phyloP scores from a whole-genome alignment of 257 asterid species.

The Nicotiana tabacum region DNA sequence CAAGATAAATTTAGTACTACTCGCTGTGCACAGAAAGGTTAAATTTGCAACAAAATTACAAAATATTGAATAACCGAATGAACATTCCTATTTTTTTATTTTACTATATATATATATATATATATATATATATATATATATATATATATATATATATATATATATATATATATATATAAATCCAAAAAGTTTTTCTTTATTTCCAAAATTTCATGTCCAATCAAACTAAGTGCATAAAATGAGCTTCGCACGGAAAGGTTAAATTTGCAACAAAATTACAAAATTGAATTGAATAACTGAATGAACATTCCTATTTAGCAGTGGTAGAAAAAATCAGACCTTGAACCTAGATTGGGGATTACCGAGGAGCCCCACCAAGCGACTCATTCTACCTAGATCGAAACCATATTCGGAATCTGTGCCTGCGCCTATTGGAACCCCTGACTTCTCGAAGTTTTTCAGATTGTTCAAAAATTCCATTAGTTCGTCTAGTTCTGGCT shows the following conservation, averaged over 20 bases:
- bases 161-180: no score
- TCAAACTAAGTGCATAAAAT: no score
- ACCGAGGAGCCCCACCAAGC: conserved; percentile 62
- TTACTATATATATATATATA: no score
- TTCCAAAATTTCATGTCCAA: not conserved
- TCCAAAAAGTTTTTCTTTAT: no score
- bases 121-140: no score
- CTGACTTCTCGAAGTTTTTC: conserved; percentile 74
- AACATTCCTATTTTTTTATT: no score
- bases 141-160: no score
- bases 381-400: conserved; percentile 84
- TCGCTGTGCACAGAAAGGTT: no score
- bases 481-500: conserved; percentile 44
- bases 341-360: conserved; percentile 80
- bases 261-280: not conserved
- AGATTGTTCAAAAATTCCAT: conserved; percentile 60
- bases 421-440: conserved; percentile 86
- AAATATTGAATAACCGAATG: no score
- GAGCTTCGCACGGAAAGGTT: not conserved
- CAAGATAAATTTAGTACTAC: not conserved
- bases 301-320: not conserved
- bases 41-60: no score
- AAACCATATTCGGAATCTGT: conserved; percentile 79
- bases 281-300: not conserved
- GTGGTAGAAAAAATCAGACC: conserved; percentile 32